Evolutionary conservation across 306 rosid species (phyloP).

Genomic region (Crataegus laevigata): DNA sequence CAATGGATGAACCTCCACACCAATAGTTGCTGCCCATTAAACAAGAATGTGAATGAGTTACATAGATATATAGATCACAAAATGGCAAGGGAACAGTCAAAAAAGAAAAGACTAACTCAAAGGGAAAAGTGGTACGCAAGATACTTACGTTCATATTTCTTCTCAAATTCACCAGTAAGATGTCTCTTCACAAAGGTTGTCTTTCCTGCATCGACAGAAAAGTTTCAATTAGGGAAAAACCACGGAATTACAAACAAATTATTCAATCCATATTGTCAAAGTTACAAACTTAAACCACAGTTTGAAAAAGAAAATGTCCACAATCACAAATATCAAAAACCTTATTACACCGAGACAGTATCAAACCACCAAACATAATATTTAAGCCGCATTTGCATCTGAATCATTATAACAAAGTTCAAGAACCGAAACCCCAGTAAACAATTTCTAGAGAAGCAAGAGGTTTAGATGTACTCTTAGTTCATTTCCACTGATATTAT

Average conservation of each 20-base stretch:
- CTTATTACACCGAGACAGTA: neutral
- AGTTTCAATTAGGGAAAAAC: neutral
- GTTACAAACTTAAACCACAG: too few species aligned
- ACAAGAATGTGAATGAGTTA: neutral
- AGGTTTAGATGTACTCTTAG: neutral
- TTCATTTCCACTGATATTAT: neutral
- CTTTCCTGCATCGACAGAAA: slow-evolving; percentile 41
- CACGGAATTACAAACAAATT: neutral
- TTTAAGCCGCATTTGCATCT: neutral
- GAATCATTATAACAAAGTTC: neutral
- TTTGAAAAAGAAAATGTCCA: neutral
- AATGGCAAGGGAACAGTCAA: neutral
- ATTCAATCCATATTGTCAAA: neutral
- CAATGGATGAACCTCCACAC: slow-evolving; percentile 75
- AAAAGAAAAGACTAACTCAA: neutral
- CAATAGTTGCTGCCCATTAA: slow-evolving; percentile 53
- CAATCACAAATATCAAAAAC: neutral
- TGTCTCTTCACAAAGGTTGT: slow-evolving; percentile 76
- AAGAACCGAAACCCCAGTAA: neutral
- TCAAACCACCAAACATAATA: neutral
- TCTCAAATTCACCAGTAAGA: slow-evolving; percentile 76
- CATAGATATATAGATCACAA: neutral
- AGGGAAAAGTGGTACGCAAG: neutral
- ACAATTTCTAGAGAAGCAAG: neutral
- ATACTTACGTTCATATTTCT: slow-evolving; percentile 64